These are phyloP conservation scores for Desmodesmus armatus DNA, from an alignment of 139 green algal species.

Conservation along the genomic window DNA sequence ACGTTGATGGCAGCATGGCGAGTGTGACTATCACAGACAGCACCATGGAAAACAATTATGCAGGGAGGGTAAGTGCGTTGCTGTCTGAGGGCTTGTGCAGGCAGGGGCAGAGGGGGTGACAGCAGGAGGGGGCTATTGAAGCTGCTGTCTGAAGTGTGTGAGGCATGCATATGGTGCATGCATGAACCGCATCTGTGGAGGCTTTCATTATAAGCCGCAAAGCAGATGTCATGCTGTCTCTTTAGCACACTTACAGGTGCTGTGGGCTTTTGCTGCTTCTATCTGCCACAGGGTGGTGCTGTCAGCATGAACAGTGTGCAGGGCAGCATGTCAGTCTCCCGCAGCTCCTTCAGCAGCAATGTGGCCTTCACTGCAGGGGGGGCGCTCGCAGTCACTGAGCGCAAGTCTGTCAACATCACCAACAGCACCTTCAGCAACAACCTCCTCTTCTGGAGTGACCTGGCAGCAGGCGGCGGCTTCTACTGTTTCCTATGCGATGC, in stretches of 20 bases:
- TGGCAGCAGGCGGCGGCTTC: constrained; percentile 32
- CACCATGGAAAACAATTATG: constrained; percentile 4
- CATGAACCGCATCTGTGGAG: too few relatives aligned
- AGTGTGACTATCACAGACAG: not conserved
- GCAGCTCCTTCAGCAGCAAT: constrained; percentile 27
- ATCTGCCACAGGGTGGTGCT: not conserved
- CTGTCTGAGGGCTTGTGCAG: too few relatives aligned
- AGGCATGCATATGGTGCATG: too few relatives aligned
- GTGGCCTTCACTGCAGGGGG: constrained; percentile 2
- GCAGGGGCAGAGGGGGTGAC: too few relatives aligned
- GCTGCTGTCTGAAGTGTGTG: too few relatives aligned
- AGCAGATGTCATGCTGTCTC: too few relatives aligned
- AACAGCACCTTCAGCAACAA: constrained; percentile 13
- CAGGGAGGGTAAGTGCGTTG: constrained; percentile 26
- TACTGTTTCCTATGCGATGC: constrained; percentile 6
- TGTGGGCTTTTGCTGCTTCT: too few relatives aligned
- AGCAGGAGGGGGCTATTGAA: too few relatives aligned
- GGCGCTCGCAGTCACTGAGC: constrained; percentile 17
- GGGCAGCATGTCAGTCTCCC: not conserved
- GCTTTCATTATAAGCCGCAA: too few relatives aligned
- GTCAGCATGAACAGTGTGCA: constrained; percentile 8
- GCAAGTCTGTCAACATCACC: constrained; percentile 1
- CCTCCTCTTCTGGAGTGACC: not conserved
- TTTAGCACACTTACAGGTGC: too few relatives aligned
- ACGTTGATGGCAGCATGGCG: not conserved